Conservation (phyloP, 331 rosid genomes). For the Rosa hybrid region DNA sequence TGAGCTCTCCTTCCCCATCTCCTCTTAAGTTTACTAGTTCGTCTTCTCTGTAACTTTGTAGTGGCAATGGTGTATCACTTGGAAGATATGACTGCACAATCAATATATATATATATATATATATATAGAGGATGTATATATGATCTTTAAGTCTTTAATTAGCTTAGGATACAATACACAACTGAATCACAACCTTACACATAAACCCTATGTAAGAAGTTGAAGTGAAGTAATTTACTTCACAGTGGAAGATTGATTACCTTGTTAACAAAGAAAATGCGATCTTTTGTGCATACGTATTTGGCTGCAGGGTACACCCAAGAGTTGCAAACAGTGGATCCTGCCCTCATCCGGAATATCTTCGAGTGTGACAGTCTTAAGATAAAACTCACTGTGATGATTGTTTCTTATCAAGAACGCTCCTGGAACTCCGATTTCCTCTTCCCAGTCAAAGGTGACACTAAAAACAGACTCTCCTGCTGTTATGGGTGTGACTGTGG, state of each 20-base stretch:
- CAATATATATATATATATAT: background rate
- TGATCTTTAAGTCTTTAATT: background rate
- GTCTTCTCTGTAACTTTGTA: conserved; percentile 52
- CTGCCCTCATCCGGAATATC: conserved; percentile 57
- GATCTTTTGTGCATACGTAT: conserved; percentile 39
- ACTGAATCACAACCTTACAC: background rate
- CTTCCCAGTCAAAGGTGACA: conserved; percentile 60
- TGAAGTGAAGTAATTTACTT: no score
- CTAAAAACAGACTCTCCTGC: conserved; percentile 47
- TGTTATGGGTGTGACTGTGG: conserved; percentile 45
- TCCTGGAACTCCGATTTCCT: conserved; percentile 55
- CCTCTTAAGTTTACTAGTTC: conserved; percentile 66
- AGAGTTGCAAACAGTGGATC: conserved; percentile 70
- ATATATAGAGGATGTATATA: background rate
- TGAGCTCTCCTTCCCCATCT: conserved; percentile 50
- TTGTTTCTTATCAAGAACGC: conserved; percentile 61
- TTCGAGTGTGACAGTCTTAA: conserved; percentile 54
- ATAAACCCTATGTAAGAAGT: no score
- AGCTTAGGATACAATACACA: background rate
- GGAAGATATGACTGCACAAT: conserved; percentile 57
- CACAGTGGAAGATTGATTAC: conserved; percentile 19
- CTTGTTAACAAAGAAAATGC: conserved; percentile 72
- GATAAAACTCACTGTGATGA: conserved; percentile 66
- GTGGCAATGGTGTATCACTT: conserved; percentile 59
- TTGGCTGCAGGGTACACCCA: conserved; percentile 64